Conservation (phyloP, 495 filamentous ascomycete species). For the Penicillium atrosanguineum region DNA sequence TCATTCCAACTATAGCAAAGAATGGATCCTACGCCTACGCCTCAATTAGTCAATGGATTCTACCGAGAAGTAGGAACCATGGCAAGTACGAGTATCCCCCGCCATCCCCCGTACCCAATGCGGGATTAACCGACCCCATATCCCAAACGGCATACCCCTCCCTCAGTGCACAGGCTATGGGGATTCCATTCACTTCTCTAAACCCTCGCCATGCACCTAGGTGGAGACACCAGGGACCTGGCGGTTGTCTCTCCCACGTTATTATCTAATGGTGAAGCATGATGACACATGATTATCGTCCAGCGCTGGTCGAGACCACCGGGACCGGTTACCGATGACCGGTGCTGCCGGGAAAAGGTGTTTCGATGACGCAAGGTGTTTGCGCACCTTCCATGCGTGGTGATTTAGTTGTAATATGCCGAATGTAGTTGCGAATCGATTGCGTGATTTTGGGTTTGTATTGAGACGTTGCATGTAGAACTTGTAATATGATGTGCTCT, state of each 20-base stretch:
- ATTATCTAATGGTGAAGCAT: conserved; percentile 25
- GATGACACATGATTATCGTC: conserved; percentile 28
- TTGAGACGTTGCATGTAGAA: too few species aligned
- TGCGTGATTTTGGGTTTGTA: background rate
- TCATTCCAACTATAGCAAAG: too few species aligned
- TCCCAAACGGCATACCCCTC: too few species aligned
- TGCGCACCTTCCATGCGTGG: background rate
- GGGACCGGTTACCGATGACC: conserved; percentile 6
- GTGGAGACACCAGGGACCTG: conserved; percentile 3
- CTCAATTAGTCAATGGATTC: background rate
- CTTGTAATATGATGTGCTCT: too few species aligned
- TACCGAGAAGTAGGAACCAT: too few species aligned
- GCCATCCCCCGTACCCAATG: too few species aligned
- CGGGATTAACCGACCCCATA: too few species aligned
- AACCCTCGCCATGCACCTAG: background rate
- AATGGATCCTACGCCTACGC: background rate
- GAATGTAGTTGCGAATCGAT: background rate
- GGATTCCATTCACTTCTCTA: background rate
- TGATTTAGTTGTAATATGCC: background rate
- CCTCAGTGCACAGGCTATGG: background rate
- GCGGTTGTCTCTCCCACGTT: background rate
- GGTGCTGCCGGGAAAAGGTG: background rate
- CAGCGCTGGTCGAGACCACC: conserved; percentile 19
- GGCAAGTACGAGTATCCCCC: too few species aligned
- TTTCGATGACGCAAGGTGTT: conserved; percentile 16